Evolutionary conservation across 1,139 yeast species (phyloP).

Genomic region (Diutina neorugosa): DNA sequence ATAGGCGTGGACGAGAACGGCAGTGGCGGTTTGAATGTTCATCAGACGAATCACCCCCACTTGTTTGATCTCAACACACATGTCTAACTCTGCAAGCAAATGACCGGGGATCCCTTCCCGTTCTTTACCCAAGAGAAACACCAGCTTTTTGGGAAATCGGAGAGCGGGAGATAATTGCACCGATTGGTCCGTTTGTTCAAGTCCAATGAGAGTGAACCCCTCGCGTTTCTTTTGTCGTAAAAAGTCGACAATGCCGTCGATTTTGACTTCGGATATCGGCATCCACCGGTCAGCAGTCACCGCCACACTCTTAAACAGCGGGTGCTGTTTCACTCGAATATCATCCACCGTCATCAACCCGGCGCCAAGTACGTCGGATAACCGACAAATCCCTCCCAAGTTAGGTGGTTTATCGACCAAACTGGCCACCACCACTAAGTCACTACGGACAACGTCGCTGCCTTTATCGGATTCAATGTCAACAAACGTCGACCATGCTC

Average conservation of each 20-base stretch:
- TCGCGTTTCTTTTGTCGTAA: constrained; percentile 54
- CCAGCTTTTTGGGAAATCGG: constrained; percentile 65
- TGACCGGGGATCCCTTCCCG: constrained; percentile 89
- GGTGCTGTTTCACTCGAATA: constrained; percentile 43
- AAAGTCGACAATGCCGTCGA: constrained; percentile 39
- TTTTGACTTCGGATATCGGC: constrained; percentile 79
- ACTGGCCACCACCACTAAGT: constrained; percentile 75
- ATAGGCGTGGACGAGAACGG: constrained; percentile 85
- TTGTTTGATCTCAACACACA: constrained; percentile 85
- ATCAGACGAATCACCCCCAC: constrained; percentile 85
- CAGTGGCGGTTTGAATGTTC: constrained; percentile 96
- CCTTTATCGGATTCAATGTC: constrained; percentile 35
- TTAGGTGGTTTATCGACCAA: constrained; percentile 88
- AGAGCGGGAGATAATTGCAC: constrained; percentile 51
- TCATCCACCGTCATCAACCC: constrained; percentile 72
- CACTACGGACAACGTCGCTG: constrained; percentile 44
- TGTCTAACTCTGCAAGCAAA: constrained; percentile 66
- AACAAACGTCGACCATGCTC: constrained; percentile 70
- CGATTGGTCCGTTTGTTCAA: constrained; percentile 87
- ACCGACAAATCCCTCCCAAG: constrained; percentile 84
- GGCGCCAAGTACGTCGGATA: constrained; percentile 88
- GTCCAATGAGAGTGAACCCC: constrained; percentile 79
- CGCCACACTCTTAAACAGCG: constrained; percentile 76
- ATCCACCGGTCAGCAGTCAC: constrained; percentile 94
- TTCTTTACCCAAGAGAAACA: constrained; percentile 74